Conservation (phyloP, 2,329 filamentous ascomycete genomes). For the Aspergillus vadensis region DNA sequence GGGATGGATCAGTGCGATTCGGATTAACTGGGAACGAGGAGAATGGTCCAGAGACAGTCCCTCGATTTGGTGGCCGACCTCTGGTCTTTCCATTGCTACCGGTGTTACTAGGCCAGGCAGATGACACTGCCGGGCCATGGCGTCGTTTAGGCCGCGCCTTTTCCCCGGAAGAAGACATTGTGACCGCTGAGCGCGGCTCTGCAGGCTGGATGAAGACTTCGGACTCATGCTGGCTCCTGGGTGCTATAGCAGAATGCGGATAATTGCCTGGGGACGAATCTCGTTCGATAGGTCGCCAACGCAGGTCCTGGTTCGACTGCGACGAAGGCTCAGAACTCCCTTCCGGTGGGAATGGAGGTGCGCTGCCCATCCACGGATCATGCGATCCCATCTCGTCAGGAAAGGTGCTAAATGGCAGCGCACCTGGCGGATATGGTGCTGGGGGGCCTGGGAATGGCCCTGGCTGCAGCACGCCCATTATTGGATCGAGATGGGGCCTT, state of each 20-base stretch:
- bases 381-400: constrained; percentile 55
- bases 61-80: constrained; percentile 76
- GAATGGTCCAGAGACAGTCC: constrained; percentile 65
- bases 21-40: constrained; percentile 69
- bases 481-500: constrained; percentile 63
- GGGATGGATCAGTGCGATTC: constrained; percentile 50
- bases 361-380: constrained; percentile 42
- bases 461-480: constrained; percentile 50
- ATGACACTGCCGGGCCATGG: constrained; percentile 85
- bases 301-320: constrained; percentile 38
- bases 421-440: constrained; percentile 53
- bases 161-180: constrained; percentile 54
- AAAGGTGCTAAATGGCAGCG: constrained; percentile 55
- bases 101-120: constrained; percentile 76
- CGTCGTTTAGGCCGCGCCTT: constrained; percentile 56
- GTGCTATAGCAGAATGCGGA: constrained; percentile 76
- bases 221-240: constrained; percentile 44
- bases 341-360: constrained; percentile 48
- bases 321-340: constrained; percentile 31
- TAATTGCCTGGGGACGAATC: constrained; percentile 68
- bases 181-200: constrained; percentile 72
- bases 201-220: constrained; percentile 45
- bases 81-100: constrained; percentile 69
- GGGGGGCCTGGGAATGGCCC: constrained; percentile 45
- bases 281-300: constrained; percentile 55